Evolutionary conservation across 2,329 filamentous ascomycete genomes (phyloP).

Genomic region (Beauveria scarabaeidicola): DNA sequence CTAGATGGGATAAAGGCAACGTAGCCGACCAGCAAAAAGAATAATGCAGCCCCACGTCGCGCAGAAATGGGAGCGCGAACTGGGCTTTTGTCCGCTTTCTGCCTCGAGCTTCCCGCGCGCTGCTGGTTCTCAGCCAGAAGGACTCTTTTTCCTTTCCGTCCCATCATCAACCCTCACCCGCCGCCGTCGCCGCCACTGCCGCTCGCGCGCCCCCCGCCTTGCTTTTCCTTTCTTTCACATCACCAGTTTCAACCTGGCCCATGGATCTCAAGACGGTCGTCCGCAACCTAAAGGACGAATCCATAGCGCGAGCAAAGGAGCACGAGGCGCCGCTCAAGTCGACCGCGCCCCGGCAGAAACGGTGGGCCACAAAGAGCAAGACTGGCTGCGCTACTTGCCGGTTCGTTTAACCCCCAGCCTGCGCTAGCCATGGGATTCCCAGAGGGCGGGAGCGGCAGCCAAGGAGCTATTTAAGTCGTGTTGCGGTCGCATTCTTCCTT

Average conservation of each 20-base stretch:
- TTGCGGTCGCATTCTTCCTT: not conserved
- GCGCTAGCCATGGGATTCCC: not conserved
- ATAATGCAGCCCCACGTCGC: not conserved
- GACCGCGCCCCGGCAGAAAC: conserved; percentile 7
- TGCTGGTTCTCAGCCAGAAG: not conserved
- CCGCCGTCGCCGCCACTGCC: not conserved
- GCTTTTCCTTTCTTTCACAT: not conserved
- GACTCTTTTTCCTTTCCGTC: not conserved
- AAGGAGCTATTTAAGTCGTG: not conserved
- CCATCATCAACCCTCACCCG: not conserved
- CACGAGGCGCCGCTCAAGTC: conserved; percentile 1
- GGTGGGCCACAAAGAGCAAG: conserved; percentile 11
- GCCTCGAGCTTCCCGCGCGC: not conserved
- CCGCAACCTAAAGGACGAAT: conserved; percentile 2
- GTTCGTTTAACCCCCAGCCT: conserved; percentile 6
- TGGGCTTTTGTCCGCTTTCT: not conserved
- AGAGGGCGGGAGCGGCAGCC: not conserved
- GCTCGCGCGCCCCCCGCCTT: not conserved
- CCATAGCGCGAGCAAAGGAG: conserved; percentile 1
- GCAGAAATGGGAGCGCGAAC: not conserved
- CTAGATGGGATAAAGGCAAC: not conserved
- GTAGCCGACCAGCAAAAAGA: not conserved
- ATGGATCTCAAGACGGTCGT: conserved; percentile 10
- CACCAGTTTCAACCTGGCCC: not conserved
- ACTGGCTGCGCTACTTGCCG: conserved; percentile 11